Evolutionary conservation across 768 basidiomycete species (phyloP).

Genomic region (Rhizopogon vinicolor): DNA sequence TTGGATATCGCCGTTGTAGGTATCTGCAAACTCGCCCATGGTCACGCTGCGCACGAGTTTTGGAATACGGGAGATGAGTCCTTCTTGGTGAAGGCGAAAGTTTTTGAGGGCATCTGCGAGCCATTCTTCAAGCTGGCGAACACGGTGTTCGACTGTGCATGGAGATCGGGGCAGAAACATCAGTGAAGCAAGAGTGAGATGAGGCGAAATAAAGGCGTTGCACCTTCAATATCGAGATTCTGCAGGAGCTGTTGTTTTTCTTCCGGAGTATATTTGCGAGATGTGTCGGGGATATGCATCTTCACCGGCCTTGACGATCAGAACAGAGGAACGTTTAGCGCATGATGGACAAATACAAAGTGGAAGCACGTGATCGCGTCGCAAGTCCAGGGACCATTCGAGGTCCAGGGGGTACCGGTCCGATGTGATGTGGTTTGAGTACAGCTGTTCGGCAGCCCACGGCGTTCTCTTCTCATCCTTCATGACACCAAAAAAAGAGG

Average conservation of each 20-base stretch:
- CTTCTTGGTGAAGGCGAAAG: slow-evolving; percentile 72
- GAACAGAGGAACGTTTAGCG: not conserved
- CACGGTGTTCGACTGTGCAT: slow-evolving; percentile 63
- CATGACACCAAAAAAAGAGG: slow-evolving; percentile 39
- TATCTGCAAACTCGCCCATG: slow-evolving; percentile 74
- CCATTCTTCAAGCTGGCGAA: slow-evolving; percentile 71
- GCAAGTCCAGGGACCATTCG: not conserved
- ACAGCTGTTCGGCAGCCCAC: too few species aligned
- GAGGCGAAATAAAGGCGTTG: slow-evolving; percentile 4
- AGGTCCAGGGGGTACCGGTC: too few species aligned
- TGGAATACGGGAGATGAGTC: slow-evolving; percentile 68
- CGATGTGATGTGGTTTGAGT: too few species aligned
- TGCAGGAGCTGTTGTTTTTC: slow-evolving; percentile 73
- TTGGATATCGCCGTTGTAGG: slow-evolving; percentile 74
- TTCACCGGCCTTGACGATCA: not conserved
- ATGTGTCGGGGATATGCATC: slow-evolving; percentile 18
- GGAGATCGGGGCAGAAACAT: not conserved
- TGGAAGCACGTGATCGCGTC: not conserved
- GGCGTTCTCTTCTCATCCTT: not conserved
- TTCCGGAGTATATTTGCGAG: slow-evolving; percentile 47
- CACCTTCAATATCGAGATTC: slow-evolving; percentile 81
- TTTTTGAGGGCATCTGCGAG: slow-evolving; percentile 69
- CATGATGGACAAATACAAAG: too few species aligned
- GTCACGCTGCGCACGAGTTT: slow-evolving; percentile 68
- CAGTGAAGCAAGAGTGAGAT: not conserved